These are phyloP conservation scores for Fusarium oxysporum DNA, from an alignment of 2,329 filamentous ascomycete species.

Conservation along the genomic window DNA sequence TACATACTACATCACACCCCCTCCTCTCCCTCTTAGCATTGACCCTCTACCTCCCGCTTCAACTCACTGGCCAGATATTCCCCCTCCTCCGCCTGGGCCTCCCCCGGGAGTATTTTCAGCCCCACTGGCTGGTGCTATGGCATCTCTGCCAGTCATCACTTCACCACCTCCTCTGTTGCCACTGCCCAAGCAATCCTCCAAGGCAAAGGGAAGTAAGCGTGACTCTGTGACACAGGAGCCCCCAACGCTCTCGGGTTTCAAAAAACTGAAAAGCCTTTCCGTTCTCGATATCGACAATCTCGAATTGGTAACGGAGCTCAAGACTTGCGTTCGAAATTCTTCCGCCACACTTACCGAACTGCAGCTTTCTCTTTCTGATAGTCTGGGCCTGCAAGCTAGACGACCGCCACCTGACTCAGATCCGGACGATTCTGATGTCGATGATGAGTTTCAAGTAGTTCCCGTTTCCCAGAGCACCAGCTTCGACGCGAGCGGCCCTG, in stretches of 20 bases:
- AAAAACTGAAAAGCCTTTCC: constrained; percentile 62
- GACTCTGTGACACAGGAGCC: constrained; percentile 52
- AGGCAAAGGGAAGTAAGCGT: constrained; percentile 51
- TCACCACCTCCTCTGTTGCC: constrained; percentile 49
- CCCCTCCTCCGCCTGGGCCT: constrained; percentile 36
- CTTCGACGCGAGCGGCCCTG: constrained; percentile 56
- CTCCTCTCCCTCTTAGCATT: constrained; percentile 56
- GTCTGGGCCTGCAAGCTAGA: constrained; percentile 58
- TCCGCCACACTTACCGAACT: constrained; percentile 65
- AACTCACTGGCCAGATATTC: constrained; percentile 46
- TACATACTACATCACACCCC: constrained; percentile 64
- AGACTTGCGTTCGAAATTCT: constrained; percentile 65
- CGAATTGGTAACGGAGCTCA: constrained; percentile 67
- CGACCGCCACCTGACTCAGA: constrained; percentile 54
- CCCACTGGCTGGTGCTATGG: constrained; percentile 21
- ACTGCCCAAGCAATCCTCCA: constrained; percentile 51
- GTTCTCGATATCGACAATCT: constrained; percentile 71
- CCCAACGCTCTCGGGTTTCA: constrained; percentile 68
- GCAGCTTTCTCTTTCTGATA: constrained; percentile 68
- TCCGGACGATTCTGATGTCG: constrained; percentile 63
- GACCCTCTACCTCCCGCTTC: constrained; percentile 47
- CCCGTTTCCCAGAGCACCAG: constrained; percentile 48
- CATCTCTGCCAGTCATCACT: constrained; percentile 32
- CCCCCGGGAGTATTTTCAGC: constrained; percentile 36
- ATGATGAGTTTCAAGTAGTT: constrained; percentile 65